Evolutionary conservation across 345 rosid species (phyloP).

Genomic region (Acer campestre): DNA sequence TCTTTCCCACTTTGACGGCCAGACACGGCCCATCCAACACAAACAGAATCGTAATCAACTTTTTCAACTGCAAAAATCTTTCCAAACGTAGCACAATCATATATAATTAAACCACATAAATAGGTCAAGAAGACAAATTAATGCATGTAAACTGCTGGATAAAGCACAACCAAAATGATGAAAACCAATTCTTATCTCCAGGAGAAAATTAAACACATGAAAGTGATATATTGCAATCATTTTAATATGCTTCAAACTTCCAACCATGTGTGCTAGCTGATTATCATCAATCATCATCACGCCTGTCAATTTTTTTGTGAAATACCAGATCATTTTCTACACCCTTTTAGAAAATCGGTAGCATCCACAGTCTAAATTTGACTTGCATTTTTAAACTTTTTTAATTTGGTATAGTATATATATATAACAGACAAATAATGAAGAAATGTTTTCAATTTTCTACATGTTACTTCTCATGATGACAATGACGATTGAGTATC

Average conservation of each 20-base stretch:
- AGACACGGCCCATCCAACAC: too few species aligned
- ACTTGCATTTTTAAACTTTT: not conserved
- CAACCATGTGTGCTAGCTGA: not conserved
- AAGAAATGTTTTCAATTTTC: not conserved
- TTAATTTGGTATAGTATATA: too few species aligned
- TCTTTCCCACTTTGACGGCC: too few species aligned
- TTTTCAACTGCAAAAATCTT: too few species aligned
- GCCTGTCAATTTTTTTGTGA: not conserved
- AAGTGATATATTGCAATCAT: not conserved
- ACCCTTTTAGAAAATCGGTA: not conserved
- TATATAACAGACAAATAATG: not conserved
- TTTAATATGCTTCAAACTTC: not conserved
- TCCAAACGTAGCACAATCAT: too few species aligned
- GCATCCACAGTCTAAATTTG: not conserved
- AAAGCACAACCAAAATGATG: not conserved
- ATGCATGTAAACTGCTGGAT: not conserved
- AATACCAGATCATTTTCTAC: not conserved
- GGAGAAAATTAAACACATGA: not conserved
- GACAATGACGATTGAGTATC: not conserved
- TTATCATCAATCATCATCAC: not conserved
- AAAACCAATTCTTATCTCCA: not conserved
- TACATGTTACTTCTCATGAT: not conserved
- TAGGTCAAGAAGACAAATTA: not conserved
- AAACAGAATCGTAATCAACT: too few species aligned
- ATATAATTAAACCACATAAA: too few species aligned